Conservation (phyloP, 257 asterid species). For the Petrea volubilis region DNA sequence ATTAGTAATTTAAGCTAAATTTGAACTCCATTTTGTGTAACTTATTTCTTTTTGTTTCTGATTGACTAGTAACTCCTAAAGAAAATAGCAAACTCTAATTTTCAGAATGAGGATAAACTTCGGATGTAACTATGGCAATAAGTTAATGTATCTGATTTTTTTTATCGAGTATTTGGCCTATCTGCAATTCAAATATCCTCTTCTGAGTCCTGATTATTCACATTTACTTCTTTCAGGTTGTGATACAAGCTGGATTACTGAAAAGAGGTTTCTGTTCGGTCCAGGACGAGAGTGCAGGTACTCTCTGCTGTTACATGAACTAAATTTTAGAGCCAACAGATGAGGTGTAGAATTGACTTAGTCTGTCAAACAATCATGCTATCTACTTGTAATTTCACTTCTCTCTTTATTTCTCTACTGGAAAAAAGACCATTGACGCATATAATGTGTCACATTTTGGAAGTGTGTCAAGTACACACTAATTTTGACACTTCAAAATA, state of each 20-base stretch:
- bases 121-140: not conserved
- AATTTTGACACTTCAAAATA: too few species aligned
- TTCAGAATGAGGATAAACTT: not conserved
- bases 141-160: not conserved
- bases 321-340: not conserved
- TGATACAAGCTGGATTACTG: conserved; percentile 86
- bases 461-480: too few species aligned
- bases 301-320: conserved; percentile 18
- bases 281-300: conserved; percentile 99
- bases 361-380: conserved; percentile 4
- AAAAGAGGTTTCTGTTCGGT: conserved; percentile 83
- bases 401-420: too few species aligned
- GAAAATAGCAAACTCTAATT: not conserved
- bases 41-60: not conserved
- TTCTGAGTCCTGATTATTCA: conserved; percentile 20
- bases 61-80: conserved; percentile 3
- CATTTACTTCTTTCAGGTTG: conserved; percentile 46
- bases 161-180: conserved; percentile 12
- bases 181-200: conserved; percentile 9
- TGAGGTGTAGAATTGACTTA: not conserved
- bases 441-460: too few species aligned
- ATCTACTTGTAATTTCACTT: conserved; percentile 2
- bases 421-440: too few species aligned
- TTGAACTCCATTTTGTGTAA: conserved; percentile 1
- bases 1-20: not conserved